Conservation (phyloP, 345 rosid species). For the Linum tenue region DNA sequence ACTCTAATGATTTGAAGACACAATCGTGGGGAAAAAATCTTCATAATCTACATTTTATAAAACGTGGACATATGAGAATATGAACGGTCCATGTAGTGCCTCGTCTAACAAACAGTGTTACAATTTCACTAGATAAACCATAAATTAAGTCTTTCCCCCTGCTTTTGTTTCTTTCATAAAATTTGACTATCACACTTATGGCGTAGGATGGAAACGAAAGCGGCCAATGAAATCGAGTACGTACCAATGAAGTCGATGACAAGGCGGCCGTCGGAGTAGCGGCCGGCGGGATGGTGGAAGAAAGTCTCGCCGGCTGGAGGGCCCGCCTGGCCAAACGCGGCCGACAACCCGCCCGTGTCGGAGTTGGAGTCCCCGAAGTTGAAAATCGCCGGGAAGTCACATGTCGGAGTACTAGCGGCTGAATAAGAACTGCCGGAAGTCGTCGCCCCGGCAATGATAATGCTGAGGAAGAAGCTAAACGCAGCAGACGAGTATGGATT, state of each 20-base stretch:
- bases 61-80: no score
- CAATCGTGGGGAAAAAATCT: no score
- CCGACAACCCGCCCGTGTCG: constrained; percentile 84
- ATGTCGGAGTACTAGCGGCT: background rate
- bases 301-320: constrained; percentile 61
- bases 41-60: no score
- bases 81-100: no score
- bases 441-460: background rate
- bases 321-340: constrained; percentile 67
- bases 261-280: constrained; percentile 85
- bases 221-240: no score
- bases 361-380: constrained; percentile 96
- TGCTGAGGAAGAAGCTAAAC: background rate
- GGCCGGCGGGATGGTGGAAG: constrained; percentile 69
- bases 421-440: background rate
- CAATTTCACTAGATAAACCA: no score
- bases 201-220: background rate
- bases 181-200: no score
- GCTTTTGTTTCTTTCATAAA: no score
- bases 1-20: no score
- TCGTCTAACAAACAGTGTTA: no score
- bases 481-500: no score
- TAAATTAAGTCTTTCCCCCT: no score
- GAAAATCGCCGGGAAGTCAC: constrained; percentile 49
- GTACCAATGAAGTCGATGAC: constrained; percentile 79